Evolutionary conservation across 148 eudicot species (phyloP).

Genomic region (Arctostaphylos glauca): DNA sequence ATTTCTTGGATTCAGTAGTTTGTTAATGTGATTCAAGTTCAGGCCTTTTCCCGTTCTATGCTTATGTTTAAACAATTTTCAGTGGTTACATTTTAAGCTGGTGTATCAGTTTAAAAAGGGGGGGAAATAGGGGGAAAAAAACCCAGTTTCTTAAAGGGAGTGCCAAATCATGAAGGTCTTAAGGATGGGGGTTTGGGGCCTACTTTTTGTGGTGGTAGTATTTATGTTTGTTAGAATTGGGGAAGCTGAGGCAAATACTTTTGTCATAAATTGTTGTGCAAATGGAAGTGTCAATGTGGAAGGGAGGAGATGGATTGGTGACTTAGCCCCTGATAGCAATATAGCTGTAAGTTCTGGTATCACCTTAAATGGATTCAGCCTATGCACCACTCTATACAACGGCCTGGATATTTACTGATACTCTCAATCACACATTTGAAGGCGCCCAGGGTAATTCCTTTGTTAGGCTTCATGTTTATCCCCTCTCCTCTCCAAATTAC

Average conservation of each 20-base stretch:
- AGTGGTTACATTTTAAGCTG: neutral
- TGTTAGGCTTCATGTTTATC: slow-evolving; percentile 14
- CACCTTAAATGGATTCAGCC: slow-evolving; percentile 1
- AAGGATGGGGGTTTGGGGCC: neutral
- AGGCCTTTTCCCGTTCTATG: neutral
- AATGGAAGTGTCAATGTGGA: slow-evolving; percentile 14
- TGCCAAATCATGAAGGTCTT: neutral
- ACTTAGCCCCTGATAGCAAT: slow-evolving; percentile 13
- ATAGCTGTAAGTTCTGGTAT: slow-evolving; percentile 7
- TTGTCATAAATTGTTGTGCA: slow-evolving; percentile 14
- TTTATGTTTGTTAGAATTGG: slow-evolving; percentile 3
- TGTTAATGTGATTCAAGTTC: neutral
- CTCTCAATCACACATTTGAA: slow-evolving; percentile 15
- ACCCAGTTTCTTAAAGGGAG: neutral
- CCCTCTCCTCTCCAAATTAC: slow-evolving; percentile 3
- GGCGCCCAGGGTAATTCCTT: slow-evolving; percentile 5
- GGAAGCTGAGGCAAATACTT: slow-evolving; percentile 17
- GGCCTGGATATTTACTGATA: slow-evolving; percentile 13
- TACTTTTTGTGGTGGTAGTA: slow-evolving; percentile 2
- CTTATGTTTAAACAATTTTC: neutral
- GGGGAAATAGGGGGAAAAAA: neutral
- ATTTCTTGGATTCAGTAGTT: neutral
- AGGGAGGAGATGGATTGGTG: slow-evolving; percentile 21
- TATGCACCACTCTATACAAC: slow-evolving; percentile 12
- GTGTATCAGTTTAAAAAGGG: too few species aligned